Base-by-base conservation (phyloP, 306 rosid genomes). In the Vicia villosa region DNA sequence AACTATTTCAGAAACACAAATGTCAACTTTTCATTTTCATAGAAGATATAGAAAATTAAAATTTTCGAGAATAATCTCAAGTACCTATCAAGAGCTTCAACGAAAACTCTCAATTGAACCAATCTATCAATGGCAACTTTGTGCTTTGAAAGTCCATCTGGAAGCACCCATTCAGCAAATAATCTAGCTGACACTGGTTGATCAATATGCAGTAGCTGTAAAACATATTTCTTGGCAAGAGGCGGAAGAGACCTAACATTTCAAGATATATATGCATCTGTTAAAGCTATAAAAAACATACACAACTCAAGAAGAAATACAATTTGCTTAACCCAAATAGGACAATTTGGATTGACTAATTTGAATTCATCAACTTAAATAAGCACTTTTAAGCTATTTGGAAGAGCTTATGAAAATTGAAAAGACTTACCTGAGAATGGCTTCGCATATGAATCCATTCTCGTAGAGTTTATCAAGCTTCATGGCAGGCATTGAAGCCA, bases 401-500 rank as follows among this genome's bases (percentile, higher is more conserved):
- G 50, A n/a, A 50, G 57, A 51, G 57, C n/a, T 19, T 51, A 20
- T 20, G n/a, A n/a, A n/a, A n/a, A n/a, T n/a, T 22, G 15, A 10
- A 52, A 56, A 26, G 37, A 26, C 5, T 16, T 12, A 93, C 98
- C 98, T 90, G 82, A 94, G 89, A 81, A 94, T 90, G 74, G 98
- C 97, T 83, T 90, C 97, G 76, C 98, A 90, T 78, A 94, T 88
- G 87, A 94, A 94, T 2, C 95, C 88, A 59, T 87, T 91, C 26
- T 88, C 83, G 64, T 86, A 94, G 79, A 94, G 95, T 46, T 78
- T 81, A 68, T 90, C 97, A 45, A 94, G 98, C 90, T 90, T 94
- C 83, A 87, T 85, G 85, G 96, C 79, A 26, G 96, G 98, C 89
- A 94, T 79, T 74, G 97, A 83, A 52, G 97, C 94, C 83, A 90